These are phyloP conservation scores for Naganishia onofrii DNA, from an alignment of 768 basidiomycete genomes.

Conservation along the genomic window DNA sequence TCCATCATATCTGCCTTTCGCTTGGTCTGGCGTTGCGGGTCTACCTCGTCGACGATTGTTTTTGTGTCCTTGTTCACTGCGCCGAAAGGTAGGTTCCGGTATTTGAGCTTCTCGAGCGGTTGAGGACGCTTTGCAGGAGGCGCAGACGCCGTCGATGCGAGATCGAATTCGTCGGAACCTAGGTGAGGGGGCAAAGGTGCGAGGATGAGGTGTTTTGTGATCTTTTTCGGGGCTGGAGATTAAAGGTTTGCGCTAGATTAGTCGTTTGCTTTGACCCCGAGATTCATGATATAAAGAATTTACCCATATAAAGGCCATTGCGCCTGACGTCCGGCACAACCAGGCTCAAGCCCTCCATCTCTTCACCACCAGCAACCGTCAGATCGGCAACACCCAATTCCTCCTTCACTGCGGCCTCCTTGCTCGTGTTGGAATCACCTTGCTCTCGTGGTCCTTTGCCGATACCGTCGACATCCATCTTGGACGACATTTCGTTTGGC, in stretches of 20 bases:
- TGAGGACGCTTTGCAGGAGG: conserved; percentile 39
- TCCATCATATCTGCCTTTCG: conserved; percentile 20
- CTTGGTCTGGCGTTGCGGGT: conserved; percentile 13
- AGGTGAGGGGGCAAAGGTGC: neutral
- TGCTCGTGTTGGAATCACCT: conserved; percentile 33
- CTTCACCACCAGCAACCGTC: conserved; percentile 42
- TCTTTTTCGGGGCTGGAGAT: conserved; percentile 42
- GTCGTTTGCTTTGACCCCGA: neutral
- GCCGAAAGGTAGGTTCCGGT: conserved; percentile 47
- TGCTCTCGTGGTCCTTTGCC: conserved; percentile 23
- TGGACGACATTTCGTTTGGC: conserved; percentile 1
- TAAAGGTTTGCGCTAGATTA: neutral
- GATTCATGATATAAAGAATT: conserved; percentile 4
- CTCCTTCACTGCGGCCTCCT: conserved; percentile 30
- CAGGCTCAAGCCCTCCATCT: conserved; percentile 47
- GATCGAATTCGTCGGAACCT: conserved; percentile 1
- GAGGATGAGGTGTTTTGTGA: conserved; percentile 43
- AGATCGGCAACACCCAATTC: conserved; percentile 32
- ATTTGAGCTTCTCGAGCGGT: conserved; percentile 46
- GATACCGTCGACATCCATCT: conserved; percentile 21
- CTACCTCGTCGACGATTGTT: conserved; percentile 18
- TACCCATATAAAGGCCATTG: conserved; percentile 43
- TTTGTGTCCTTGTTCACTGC: conserved; percentile 22
- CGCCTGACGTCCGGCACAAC: conserved; percentile 40
- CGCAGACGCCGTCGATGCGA: conserved; percentile 10